Conservation (phyloP, 306 rosid genomes). For the Erythrophleum fordii region DNA sequence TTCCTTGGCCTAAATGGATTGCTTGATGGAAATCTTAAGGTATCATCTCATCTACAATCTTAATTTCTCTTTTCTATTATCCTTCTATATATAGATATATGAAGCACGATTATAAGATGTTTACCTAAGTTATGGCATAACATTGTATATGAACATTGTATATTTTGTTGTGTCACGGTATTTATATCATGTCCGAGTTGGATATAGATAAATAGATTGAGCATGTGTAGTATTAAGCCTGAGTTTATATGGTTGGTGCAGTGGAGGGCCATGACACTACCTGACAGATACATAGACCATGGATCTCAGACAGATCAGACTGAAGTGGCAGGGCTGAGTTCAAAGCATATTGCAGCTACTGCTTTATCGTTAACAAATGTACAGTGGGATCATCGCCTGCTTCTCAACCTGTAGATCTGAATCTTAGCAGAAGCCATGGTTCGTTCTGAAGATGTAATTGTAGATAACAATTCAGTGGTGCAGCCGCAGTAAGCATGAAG, state of each 20-base stretch:
- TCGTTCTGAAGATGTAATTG: not conserved
- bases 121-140: no score
- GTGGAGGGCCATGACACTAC: conserved; percentile 68
- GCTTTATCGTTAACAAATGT: conserved; percentile 54
- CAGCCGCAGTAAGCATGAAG: not conserved
- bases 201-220: no score
- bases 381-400: conserved; percentile 37
- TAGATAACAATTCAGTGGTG: not conserved
- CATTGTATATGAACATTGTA: no score
- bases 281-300: conserved; percentile 72
- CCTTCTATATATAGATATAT: no score
- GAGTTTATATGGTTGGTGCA: conserved; percentile 31
- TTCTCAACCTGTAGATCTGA: conserved; percentile 35
- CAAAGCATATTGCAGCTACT: conserved; percentile 63
- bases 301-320: conserved; percentile 61
- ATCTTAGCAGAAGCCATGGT: not conserved
- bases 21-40: conserved; percentile 73
- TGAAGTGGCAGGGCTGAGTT: conserved; percentile 60
- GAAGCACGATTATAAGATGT: no score
- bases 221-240: not conserved
- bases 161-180: not conserved
- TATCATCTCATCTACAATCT: not conserved
- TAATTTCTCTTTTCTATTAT: not conserved
- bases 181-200: not conserved
- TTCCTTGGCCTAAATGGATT: conserved; percentile 59